A percentile compares a stretch with the other conserved stretches of the same genome.
phyloP scores from a whole-genome alignment of 2,329 filamentous ascomycete genomes.

The Aspergillus sp. region DNA sequence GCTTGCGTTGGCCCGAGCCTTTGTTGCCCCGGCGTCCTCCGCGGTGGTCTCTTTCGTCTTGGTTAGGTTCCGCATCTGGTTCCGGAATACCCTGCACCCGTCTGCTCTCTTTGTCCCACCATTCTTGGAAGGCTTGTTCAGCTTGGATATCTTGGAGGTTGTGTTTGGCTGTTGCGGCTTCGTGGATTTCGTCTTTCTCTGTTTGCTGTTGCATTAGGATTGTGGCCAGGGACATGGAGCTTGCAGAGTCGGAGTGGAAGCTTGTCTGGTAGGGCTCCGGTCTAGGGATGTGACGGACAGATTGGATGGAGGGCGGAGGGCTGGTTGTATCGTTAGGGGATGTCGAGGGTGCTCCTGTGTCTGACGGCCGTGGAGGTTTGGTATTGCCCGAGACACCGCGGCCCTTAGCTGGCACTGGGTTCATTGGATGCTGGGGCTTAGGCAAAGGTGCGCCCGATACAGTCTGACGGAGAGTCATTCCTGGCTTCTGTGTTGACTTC shows the following conservation, averaged over 20 bases:
- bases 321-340: slow-evolving; percentile 21
- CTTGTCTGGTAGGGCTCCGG: slow-evolving; percentile 27
- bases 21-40: slow-evolving; percentile 13
- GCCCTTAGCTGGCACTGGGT: slow-evolving; percentile 50
- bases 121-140: slow-evolving; percentile 90
- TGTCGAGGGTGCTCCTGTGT: slow-evolving; percentile 37
- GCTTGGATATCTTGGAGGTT: slow-evolving; percentile 93
- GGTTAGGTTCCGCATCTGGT: slow-evolving; percentile 14
- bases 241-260: slow-evolving; percentile 54
- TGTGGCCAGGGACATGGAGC: slow-evolving; percentile 76
- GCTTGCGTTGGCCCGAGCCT: slow-evolving; percentile 13
- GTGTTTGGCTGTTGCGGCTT: slow-evolving; percentile 77
- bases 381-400: slow-evolving; percentile 26
- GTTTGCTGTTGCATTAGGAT: slow-evolving; percentile 85
- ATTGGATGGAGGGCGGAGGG: slow-evolving; percentile 36
- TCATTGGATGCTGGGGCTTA: slow-evolving; percentile 26
- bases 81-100: slow-evolving; percentile 36
- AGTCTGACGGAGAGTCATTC: slow-evolving; percentile 63
- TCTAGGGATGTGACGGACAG: slow-evolving; percentile 51
- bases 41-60: slow-evolving; percentile 16
- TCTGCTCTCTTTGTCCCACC: slow-evolving; percentile 42
- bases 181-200: slow-evolving; percentile 78
- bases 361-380: slow-evolving; percentile 16
- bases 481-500: slow-evolving; percentile 40
- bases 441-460: slow-evolving; percentile 48